Conservation (phyloP, 1,284 basidiomycete species). For the Gomphus bonarii region DNA sequence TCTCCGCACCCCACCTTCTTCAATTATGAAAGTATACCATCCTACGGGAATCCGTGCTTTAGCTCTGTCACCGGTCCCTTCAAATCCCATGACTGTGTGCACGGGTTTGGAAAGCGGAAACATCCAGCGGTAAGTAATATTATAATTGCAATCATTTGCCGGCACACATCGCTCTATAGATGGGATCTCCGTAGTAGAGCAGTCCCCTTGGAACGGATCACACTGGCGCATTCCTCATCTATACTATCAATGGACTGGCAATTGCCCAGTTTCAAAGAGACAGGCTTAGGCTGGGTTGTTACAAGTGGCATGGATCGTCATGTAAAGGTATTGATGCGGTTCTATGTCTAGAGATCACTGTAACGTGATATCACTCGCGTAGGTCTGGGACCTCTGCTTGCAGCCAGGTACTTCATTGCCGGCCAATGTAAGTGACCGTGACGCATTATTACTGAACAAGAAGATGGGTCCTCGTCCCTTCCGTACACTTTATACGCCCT, state of each 20-base stretch:
- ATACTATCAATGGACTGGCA: constrained; percentile 77
- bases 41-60: constrained; percentile 63
- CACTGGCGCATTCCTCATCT: constrained; percentile 63
- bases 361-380: background rate
- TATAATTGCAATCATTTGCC: background rate
- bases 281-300: constrained; percentile 65
- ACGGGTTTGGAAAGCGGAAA: constrained; percentile 76
- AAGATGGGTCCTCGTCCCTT: constrained; percentile 1
- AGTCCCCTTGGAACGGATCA: constrained; percentile 58
- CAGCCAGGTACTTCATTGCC: constrained; percentile 28
- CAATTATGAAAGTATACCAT: constrained; percentile 64
- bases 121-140: constrained; percentile 34
- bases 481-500: constrained; percentile 58
- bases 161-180: constrained; percentile 25
- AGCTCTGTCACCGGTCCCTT: constrained; percentile 57
- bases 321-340: constrained; percentile 49
- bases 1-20: constrained; percentile 58
- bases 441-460: constrained; percentile 30
- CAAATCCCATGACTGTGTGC: constrained; percentile 58
- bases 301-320: constrained; percentile 74
- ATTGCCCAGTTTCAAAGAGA: constrained; percentile 23
- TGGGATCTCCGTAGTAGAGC: constrained; percentile 73
- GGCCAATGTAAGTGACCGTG: constrained; percentile 48
- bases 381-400: constrained; percentile 72
- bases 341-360: background rate